Percentiles rank a stretch among this genome's conserved stretches.
These are phyloP conservation scores for Globisporangium canariense DNA, from an alignment of 352 stramenopile genomes.

Conservation along the genomic window DNA sequence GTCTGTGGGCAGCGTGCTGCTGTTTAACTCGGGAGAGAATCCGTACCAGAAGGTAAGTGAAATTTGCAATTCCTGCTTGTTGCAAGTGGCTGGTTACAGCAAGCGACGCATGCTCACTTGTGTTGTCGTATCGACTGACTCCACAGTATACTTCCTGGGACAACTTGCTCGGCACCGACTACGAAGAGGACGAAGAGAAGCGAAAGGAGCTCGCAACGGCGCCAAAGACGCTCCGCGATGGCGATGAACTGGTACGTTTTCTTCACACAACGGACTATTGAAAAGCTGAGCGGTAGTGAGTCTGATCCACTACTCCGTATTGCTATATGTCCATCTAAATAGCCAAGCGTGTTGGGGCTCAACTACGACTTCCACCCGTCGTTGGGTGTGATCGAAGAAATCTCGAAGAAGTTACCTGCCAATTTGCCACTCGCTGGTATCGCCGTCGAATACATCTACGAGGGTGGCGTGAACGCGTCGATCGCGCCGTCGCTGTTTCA, in stretches of 20 bases:
- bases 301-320: slow-evolving; percentile 4
- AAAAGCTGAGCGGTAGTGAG: background rate
- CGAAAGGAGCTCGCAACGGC: slow-evolving; percentile 77
- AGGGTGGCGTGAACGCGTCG: slow-evolving; percentile 53
- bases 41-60: slow-evolving; percentile 76
- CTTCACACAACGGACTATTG: background rate
- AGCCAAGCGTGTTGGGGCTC: slow-evolving; percentile 64
- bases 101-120: background rate
- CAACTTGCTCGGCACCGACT: slow-evolving; percentile 82
- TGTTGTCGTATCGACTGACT: background rate
- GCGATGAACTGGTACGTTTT: slow-evolving; percentile 66
- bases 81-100: too few relatives aligned
- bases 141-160: slow-evolving; percentile 85
- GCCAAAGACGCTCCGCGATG: slow-evolving; percentile 75
- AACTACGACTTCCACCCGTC: slow-evolving; percentile 79
- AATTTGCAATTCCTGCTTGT: background rate
- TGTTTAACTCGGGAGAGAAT: slow-evolving; percentile 88
- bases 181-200: slow-evolving; percentile 85
- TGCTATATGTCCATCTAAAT: background rate
- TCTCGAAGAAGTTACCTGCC: slow-evolving; percentile 71
- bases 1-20: slow-evolving; percentile 74
- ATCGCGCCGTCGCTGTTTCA: slow-evolving; percentile 86
- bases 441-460: slow-evolving; percentile 75
- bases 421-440: slow-evolving; percentile 81
- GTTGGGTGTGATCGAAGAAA: slow-evolving; percentile 60